Conservation (phyloP, 495 filamentous ascomycete species). For the Hypoxylon intermedium region DNA sequence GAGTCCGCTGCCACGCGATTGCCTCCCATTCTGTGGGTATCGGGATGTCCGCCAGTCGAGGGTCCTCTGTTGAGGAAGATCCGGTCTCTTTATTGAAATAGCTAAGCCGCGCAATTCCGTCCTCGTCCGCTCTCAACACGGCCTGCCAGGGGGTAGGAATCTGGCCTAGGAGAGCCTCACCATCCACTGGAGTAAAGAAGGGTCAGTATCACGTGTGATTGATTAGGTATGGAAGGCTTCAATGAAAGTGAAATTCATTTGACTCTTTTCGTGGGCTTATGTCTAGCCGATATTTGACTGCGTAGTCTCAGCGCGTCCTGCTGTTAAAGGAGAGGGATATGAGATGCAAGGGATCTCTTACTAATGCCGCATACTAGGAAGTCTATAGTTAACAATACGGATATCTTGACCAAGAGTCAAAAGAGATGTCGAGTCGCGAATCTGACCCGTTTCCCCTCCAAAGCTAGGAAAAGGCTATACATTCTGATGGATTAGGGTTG, state of each 20-base stretch:
- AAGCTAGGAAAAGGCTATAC: too few relatives aligned
- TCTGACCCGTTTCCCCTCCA: neutral
- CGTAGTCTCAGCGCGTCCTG: too few relatives aligned
- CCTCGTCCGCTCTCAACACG: neutral
- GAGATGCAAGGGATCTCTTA: conserved; percentile 5
- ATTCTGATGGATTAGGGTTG: neutral
- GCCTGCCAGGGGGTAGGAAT: conserved; percentile 9
- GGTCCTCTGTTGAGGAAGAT: neutral
- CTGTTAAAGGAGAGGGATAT: too few relatives aligned
- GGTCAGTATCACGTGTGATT: neutral
- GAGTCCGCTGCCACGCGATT: conserved; percentile 4
- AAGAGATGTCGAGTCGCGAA: neutral
- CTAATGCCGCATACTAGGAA: conserved; percentile 18
- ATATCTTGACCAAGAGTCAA: neutral
- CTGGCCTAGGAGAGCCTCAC: conserved; percentile 19
- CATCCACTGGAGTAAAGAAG: conserved; percentile 2
- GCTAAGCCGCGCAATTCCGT: neutral
- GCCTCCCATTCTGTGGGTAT: conserved; percentile 19
- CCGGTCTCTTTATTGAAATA: neutral
- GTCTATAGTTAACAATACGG: conserved; percentile 4
- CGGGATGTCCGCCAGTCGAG: conserved; percentile 13
- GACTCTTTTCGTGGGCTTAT: too few relatives aligned
- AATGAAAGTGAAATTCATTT: too few relatives aligned
- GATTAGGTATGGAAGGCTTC: neutral
- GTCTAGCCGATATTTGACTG: too few relatives aligned